Conservation (phyloP, 768 basidiomycete species). For the Rhizopogon sp. region DNA sequence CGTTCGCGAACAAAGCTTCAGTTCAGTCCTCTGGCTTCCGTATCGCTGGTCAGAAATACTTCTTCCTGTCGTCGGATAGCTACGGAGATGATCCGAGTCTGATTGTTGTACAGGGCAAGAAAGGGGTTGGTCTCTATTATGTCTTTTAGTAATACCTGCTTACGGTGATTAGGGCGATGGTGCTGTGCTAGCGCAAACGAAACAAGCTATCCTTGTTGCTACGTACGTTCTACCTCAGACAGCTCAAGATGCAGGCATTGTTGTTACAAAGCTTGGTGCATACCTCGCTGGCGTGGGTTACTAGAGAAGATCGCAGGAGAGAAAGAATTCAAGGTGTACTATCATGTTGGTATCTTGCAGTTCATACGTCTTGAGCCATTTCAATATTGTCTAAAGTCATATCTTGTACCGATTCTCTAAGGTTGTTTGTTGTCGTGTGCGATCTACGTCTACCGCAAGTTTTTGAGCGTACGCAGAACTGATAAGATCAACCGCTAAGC, state of each 20-base stretch:
- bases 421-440: no score
- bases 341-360: constrained; percentile 1
- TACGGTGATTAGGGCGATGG: constrained; percentile 58
- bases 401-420: not conserved
- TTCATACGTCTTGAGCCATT: not conserved
- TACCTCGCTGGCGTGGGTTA: constrained; percentile 63
- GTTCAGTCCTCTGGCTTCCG: constrained; percentile 57
- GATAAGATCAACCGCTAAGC: no score
- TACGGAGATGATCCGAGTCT: constrained; percentile 36
- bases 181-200: constrained; percentile 69
- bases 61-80: constrained; percentile 38
- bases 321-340: constrained; percentile 2
- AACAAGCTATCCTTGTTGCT: constrained; percentile 77
- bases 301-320: constrained; percentile 28
- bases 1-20: constrained; percentile 35
- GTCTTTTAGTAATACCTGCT: not conserved
- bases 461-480: no score
- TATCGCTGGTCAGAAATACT: constrained; percentile 70
- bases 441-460: no score
- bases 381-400: not conserved
- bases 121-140: constrained; percentile 47
- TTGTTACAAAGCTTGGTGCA: constrained; percentile 71
- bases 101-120: constrained; percentile 63
- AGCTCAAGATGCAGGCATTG: constrained; percentile 56
- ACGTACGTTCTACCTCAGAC: constrained; percentile 66